Percentiles rank a stretch among this genome's conserved stretches.
Conservation (phyloP, 768 basidiomycete species). For the Lentinus tigrinus region DNA sequence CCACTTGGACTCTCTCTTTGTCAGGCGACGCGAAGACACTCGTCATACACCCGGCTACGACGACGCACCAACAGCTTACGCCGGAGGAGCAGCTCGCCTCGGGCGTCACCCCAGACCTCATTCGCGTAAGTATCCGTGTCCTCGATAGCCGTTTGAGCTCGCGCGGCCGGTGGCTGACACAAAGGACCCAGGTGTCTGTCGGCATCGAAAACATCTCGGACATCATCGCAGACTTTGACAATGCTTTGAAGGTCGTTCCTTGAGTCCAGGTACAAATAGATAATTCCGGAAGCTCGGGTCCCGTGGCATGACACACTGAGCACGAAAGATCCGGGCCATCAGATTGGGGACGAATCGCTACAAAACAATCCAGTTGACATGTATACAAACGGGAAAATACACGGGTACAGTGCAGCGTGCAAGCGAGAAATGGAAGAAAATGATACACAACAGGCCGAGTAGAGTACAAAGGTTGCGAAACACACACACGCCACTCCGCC, state of each 20-base stretch:
- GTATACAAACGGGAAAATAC: not conserved
- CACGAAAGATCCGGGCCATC: too few species aligned
- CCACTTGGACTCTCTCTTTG: not conserved
- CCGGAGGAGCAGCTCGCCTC: constrained; percentile 56
- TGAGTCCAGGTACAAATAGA: constrained; percentile 1
- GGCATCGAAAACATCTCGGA: constrained; percentile 42
- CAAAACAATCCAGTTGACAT: not conserved
- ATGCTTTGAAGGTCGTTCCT: constrained; percentile 34
- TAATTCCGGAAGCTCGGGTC: too few species aligned
- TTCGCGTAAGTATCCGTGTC: constrained; percentile 47
- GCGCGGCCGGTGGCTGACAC: not conserved
- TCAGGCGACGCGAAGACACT: constrained; percentile 74
- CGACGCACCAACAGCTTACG: constrained; percentile 72
- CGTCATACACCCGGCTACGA: constrained; percentile 75
- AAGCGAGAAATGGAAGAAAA: too few species aligned
- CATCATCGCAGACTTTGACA: constrained; percentile 44
- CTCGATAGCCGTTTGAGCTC: not conserved
- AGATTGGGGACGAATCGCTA: not conserved
- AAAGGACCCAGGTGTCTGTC: constrained; percentile 35
- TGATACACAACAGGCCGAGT: too few species aligned
- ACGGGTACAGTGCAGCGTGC: too few species aligned
- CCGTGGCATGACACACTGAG: too few species aligned
- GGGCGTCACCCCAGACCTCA: constrained; percentile 75
- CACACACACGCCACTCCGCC: too few species aligned
- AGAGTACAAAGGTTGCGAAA: not conserved